Evolutionary conservation across 305 asterid species (phyloP), one percentile per base, ranked within the genome.

Genomic region (Fraxinus angustifolia): DNA sequence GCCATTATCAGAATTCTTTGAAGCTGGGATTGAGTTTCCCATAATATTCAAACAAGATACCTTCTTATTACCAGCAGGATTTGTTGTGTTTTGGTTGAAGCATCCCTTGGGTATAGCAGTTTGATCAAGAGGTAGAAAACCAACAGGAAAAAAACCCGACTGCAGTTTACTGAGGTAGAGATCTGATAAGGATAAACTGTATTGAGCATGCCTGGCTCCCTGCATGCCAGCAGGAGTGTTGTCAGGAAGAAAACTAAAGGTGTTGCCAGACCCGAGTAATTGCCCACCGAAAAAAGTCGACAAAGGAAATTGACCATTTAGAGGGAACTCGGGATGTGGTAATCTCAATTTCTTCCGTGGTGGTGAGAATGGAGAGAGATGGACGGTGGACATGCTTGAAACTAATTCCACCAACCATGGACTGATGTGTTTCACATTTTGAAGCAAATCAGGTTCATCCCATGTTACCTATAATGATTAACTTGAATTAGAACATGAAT

Each of bases 141-240:
- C 88, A 19, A 86, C 80, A 0, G 91, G 90, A 83, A 86, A 87
- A 48, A 88, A 81, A 79, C 90, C 83, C 19, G 91, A 78, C 5
- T 85, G 90, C 78, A 87, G 73, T 82, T 88, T 87, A 83, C 84
- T 87, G 83, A 84, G 79, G 71, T 90, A 90, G 83, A 83, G 82
- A 85, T 90, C 91, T 40, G 96, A 84, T 86, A 88, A 79, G 2
- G 97, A 87, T 82, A 90, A 79, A 83, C 90, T 92, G 68, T 87
- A 84, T 23, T 85, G 93, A 82, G 91, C 84, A 86, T 95, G 99
- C 99, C 99, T 95, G 98, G 99, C 93, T 93, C 99, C 99, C 99
- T 95, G 99, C 89, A 93, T 82, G 88, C 99, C 93, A 83, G 97
- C 87, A 85, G 93, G 97, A 87, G 87, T 87, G 85, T 86, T 90